A percentile compares a stretch with the other conserved stretches of the same genome.
Evolutionary conservation across 768 basidiomycete species (phyloP).

Genomic region (Kwoniella botswanensis): DNA sequence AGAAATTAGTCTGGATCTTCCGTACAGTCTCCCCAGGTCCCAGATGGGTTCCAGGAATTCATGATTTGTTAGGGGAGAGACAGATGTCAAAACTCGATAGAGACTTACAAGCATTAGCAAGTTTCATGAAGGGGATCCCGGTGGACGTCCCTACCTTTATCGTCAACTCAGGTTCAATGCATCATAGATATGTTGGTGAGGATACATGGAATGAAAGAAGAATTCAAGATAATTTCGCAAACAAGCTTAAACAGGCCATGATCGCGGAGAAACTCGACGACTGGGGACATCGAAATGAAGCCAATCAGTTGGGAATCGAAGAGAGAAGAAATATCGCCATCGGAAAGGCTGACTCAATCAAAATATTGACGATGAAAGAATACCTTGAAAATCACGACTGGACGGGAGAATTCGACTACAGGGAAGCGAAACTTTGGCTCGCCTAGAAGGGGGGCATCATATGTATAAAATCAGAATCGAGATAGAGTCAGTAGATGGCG

Average conservation of each 20-base stretch:
- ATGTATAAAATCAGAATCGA: no score
- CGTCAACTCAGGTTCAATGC: conserved; percentile 9
- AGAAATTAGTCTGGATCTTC: no score
- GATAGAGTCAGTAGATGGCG: no score
- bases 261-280: neutral
- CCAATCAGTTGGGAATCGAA: neutral
- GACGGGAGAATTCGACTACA: conserved; percentile 3
- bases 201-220: neutral
- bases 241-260: neutral
- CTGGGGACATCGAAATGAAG: neutral
- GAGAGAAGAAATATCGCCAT: neutral
- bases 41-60: neutral
- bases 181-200: neutral
- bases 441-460: neutral
- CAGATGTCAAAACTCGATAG: no score
- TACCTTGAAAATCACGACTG: conserved; percentile 17
- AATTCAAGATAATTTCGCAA: neutral
- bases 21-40: no score
- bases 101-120: neutral
- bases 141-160: neutral
- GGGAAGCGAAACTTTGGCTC: conserved; percentile 5
- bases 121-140: neutral
- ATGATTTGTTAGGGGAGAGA: neutral
- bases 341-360: neutral
- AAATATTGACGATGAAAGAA: conserved; percentile 6